phyloP scores from a whole-genome alignment of 805 yeast species.

The Ogataea allantospora region DNA sequence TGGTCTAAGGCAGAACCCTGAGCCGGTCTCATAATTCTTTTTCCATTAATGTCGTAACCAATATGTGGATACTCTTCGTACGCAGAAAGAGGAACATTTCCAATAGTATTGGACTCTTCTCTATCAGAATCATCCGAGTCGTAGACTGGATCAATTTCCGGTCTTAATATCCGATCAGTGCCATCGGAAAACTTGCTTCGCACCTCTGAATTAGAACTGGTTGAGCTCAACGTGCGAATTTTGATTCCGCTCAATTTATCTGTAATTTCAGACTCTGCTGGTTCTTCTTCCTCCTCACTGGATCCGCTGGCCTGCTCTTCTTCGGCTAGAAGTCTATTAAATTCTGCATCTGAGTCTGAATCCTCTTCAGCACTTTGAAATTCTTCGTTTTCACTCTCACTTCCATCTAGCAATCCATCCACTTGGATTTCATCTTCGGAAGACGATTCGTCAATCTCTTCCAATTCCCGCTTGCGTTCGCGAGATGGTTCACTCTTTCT shows the following conservation, averaged over 20 bases:
- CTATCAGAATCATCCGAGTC: conserved; percentile 92
- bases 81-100: conserved; percentile 88
- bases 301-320: conserved; percentile 34
- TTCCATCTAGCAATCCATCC: conserved; percentile 42
- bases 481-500: conserved; percentile 6
- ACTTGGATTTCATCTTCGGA: conserved; percentile 27
- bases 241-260: conserved; percentile 55
- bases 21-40: conserved; percentile 98
- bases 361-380: conserved; percentile 32
- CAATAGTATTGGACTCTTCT: conserved; percentile 80
- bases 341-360: conserved; percentile 59
- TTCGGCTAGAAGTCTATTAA: conserved; percentile 54
- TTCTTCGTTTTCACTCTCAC: conserved; percentile 33
- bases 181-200: conserved; percentile 73
- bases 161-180: conserved; percentile 67
- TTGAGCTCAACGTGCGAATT: conserved; percentile 46
- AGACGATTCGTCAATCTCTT: conserved; percentile 20
- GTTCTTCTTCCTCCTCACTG: conserved; percentile 51
- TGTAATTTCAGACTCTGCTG: conserved; percentile 51
- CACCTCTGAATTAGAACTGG: conserved; percentile 33
- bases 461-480: conserved; percentile 13
- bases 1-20: conserved; percentile 92
- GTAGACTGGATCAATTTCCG: conserved; percentile 92
- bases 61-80: conserved; percentile 97
- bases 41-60: conserved; percentile 96